Evolutionary conservation across 2,329 filamentous ascomycete genomes (phyloP).

Genomic region (Colletotrichum noveboracense): DNA sequence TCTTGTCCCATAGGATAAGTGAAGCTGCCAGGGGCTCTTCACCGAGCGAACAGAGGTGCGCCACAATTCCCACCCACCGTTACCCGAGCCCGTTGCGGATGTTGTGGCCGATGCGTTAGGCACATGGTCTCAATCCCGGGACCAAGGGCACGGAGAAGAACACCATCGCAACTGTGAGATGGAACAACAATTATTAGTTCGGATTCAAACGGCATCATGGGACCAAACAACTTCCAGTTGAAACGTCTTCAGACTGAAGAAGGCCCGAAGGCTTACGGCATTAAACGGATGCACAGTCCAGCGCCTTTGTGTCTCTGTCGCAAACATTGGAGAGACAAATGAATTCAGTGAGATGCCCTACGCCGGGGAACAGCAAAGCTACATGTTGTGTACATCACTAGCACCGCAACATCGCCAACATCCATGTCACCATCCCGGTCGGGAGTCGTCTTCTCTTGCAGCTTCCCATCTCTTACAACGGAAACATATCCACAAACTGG

Average conservation of each 20-base stretch:
- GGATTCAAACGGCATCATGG: neutral
- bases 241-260: neutral
- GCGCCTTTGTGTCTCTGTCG: neutral
- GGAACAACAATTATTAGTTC: neutral
- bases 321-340: neutral
- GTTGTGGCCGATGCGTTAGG: neutral
- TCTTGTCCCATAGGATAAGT: neutral
- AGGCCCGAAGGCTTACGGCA: neutral
- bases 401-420: neutral
- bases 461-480: neutral
- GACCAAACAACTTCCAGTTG: neutral
- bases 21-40: neutral
- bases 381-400: neutral
- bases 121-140: neutral
- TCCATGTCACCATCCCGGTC: neutral
- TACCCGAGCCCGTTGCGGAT: neutral
- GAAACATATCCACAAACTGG: neutral
- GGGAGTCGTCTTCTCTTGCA: neutral
- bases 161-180: neutral
- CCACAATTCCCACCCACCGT: neutral
- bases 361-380: neutral
- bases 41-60: neutral
- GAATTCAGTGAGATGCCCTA: neutral
- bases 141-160: neutral
- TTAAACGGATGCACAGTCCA: neutral